Percentiles rank a stretch among this genome's conserved stretches.
Conservation (phyloP, 2,329 filamentous ascomycete genomes). For the Neurospora sp. region DNA sequence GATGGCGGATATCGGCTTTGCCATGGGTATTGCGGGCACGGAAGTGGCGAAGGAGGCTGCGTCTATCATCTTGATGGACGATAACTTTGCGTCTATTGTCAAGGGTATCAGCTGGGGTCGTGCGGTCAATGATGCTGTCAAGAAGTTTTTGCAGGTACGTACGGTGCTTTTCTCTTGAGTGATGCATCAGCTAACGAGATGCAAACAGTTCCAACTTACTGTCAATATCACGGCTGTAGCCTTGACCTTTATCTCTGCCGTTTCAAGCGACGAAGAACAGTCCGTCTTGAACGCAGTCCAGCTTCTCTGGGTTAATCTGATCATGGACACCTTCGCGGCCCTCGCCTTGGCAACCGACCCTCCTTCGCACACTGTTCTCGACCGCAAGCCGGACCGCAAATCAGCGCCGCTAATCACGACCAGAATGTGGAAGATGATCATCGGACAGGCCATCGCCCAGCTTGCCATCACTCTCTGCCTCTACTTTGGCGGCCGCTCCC, state of each 20-base stretch:
- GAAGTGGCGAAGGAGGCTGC: conserved; percentile 55
- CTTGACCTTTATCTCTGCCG: conserved; percentile 68
- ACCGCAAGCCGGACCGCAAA: conserved; percentile 63
- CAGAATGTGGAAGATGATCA: conserved; percentile 86
- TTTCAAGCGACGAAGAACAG: conserved; percentile 49
- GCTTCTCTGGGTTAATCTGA: conserved; percentile 73
- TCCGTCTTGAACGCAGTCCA: conserved; percentile 72
- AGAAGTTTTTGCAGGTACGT: conserved; percentile 50
- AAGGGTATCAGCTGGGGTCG: conserved; percentile 57
- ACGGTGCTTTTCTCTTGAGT: background rate
- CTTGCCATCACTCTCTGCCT: conserved; percentile 57
- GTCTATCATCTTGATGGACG: conserved; percentile 51
- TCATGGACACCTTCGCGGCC: conserved; percentile 77
- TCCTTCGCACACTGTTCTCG: conserved; percentile 24
- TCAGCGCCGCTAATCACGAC: conserved; percentile 62
- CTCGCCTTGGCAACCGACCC: conserved; percentile 45
- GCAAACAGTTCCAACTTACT: conserved; percentile 47
- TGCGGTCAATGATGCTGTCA: conserved; percentile 54
- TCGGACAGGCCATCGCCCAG: conserved; percentile 71
- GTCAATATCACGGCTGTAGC: conserved; percentile 74
- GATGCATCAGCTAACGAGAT: background rate
- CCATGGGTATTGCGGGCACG: conserved; percentile 57
- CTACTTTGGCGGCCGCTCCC: conserved; percentile 51
- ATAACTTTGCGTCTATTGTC: conserved; percentile 54
- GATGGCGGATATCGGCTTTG: conserved; percentile 56